Base-by-base conservation (phyloP, 768 basidiomycete genomes). In the Boletus insuetus region DNA sequence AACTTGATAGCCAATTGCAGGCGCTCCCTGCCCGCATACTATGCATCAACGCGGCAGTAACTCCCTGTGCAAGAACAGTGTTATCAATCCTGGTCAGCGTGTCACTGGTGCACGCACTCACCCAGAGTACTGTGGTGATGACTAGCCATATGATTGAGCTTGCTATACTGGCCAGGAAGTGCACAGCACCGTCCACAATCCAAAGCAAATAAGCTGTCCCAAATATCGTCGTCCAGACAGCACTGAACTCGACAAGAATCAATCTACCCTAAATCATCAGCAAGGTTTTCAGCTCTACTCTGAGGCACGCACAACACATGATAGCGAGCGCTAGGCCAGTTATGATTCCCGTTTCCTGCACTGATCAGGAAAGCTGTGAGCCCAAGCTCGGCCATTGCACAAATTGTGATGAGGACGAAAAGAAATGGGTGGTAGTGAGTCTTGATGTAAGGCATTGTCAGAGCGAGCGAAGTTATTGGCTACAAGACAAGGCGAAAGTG, bases 141-240 rank as follows among this genome's bases (percentile, higher is more conserved):
- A 82, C 67, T 31, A 91, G 74, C 89, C 89, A 92, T 51, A 85
- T 67, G 19, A 89, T 79, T 17, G 89, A 91, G 59, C 87, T 87
- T 22, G 89, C 87, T 41, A 91, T 75, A 66, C 82, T 85, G n/a
- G 88, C 89, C 20, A 91, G 76, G 41, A 88, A 68, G 66, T 86
- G 84, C 44, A 81, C 78, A 5, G 79, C 81, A 46, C 85, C 84
- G 50, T 84, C 83, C 38, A 86, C 70, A 42, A 86, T 80, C 84
- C 86, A 91, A 32, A 89, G 62, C 58, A 89, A 74, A 64, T 91
- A 92, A 34, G 83, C 82, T 13, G 79, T 74, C 14, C 84, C 79
- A 66, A 89, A 91, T 41, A 89, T 60, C 2, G 81, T 76, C n/a
- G 89, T 91, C 89, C 90, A 91, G 38, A 80, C 78, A 20, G 86